phyloP scores from a whole-genome alignment of 1,284 basidiomycete genomes.

The Apiotrichum porosum region DNA sequence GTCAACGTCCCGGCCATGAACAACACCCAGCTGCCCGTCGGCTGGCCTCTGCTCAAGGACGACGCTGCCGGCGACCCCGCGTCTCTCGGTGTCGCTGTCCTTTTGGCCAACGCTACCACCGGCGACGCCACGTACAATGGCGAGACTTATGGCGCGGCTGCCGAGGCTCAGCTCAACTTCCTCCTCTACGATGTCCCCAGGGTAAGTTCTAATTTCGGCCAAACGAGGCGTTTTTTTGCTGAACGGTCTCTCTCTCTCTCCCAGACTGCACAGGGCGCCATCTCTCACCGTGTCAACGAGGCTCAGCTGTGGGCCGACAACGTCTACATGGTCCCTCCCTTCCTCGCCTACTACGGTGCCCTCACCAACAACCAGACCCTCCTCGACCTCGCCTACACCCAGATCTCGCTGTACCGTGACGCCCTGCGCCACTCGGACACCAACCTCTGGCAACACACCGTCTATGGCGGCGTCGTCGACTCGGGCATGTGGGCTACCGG shows the following conservation, averaged over 20 bases:
- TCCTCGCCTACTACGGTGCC: constrained; percentile 82
- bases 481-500: constrained; percentile 45
- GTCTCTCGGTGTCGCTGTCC: constrained; percentile 69
- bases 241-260: neutral
- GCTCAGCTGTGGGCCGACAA: constrained; percentile 55
- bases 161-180: constrained; percentile 65
- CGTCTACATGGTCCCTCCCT: constrained; percentile 70
- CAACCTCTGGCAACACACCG: constrained; percentile 47
- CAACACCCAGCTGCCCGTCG: constrained; percentile 8
- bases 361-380: constrained; percentile 63
- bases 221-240: neutral
- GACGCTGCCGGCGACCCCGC: constrained; percentile 76
- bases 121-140: constrained; percentile 36
- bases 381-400: constrained; percentile 66
- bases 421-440: constrained; percentile 32
- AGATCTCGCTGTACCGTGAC: constrained; percentile 70
- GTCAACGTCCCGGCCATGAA: constrained; percentile 3
- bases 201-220: constrained; percentile 26
- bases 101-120: constrained; percentile 56
- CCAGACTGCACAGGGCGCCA: constrained; percentile 65
- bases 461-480: constrained; percentile 38
- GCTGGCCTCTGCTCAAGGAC: constrained; percentile 42
- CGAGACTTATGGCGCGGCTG: constrained; percentile 62
- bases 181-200: constrained; percentile 61
- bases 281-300: constrained; percentile 59